These are phyloP conservation scores for Eucalyptus curtisii DNA, from an alignment of 345 rosid genomes.

Conservation along the genomic window DNA sequence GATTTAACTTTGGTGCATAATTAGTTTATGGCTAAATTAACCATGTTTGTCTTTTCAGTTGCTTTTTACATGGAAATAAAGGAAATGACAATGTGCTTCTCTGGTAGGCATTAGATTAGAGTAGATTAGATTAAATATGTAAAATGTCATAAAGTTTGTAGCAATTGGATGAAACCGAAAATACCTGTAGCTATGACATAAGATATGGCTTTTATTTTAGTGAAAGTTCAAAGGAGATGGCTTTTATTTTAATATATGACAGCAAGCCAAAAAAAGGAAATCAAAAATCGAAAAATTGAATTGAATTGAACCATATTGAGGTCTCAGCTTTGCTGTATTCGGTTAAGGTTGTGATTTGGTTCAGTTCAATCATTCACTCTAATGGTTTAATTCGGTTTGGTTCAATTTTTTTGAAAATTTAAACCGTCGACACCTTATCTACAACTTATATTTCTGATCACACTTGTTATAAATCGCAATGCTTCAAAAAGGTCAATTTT, in stretches of 20 bases:
- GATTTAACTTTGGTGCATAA: background rate
- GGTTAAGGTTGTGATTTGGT: too few species aligned
- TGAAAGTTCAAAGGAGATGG: too few species aligned
- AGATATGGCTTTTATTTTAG: background rate
- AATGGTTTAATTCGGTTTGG: fast-evolving
- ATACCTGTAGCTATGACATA: fast-evolving
- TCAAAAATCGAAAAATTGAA: fast-evolving
- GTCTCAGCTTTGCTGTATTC: too few species aligned
- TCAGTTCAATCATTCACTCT: too few species aligned
- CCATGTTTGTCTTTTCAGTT: background rate
- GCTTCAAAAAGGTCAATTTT: background rate
- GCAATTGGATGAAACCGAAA: background rate
- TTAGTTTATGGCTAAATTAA: background rate
- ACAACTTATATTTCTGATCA: fast-evolving
- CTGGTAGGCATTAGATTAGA: conserved; percentile 28
- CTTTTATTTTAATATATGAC: too few species aligned
- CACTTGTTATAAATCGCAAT: fast-evolving
- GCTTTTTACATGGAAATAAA: background rate
- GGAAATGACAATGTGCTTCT: background rate
- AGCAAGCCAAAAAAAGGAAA: too few species aligned
- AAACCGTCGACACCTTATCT: fast-evolving
- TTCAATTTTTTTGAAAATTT: too few species aligned
- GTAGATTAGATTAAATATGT: background rate
- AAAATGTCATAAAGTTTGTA: background rate
- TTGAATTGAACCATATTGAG: fast-evolving